Conservation (phyloP, 192 early-diverging fungal species). For the Coemansia sp. region DNA sequence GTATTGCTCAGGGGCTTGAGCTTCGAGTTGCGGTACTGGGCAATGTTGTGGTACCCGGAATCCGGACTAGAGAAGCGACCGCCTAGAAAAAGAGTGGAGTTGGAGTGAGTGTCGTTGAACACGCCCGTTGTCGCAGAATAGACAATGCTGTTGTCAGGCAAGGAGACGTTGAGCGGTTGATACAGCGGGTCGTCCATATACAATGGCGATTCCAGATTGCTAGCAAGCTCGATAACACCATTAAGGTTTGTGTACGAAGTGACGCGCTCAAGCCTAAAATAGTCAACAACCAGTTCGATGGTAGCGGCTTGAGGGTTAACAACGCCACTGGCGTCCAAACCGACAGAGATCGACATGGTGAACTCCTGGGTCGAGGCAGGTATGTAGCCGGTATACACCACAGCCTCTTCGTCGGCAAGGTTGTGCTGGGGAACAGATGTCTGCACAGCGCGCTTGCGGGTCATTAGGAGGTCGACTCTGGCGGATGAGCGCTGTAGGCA, state of each 20-base stretch:
- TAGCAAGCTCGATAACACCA: constrained; percentile 39
- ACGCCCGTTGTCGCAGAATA: constrained; percentile 41
- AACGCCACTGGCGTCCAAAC: constrained; percentile 18
- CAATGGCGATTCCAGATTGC: constrained; percentile 14
- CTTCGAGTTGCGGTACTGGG: constrained; percentile 49
- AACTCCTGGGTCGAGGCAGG: constrained; percentile 51
- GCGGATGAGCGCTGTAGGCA: constrained; percentile 37
- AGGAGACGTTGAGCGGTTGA: constrained; percentile 30
- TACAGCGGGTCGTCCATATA: constrained; percentile 38
- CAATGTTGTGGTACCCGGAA: constrained; percentile 57
- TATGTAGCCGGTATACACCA: constrained; percentile 55
- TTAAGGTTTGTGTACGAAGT: constrained; percentile 40
- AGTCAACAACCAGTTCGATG: constrained; percentile 44
- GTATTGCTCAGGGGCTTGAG: constrained; percentile 27
- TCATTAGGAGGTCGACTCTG: constrained; percentile 22
- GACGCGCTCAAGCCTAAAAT: constrained; percentile 36
- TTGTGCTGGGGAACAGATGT: constrained; percentile 52
- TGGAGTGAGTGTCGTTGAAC: constrained; percentile 17
- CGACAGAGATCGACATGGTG: constrained; percentile 52
- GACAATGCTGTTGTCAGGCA: constrained; percentile 54
- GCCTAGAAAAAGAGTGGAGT: constrained; percentile 57
- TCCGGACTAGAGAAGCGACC: constrained; percentile 56
- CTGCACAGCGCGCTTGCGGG: constrained; percentile 15
- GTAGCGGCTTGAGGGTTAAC: constrained; percentile 19
- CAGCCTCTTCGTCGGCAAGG: constrained; percentile 37